These are phyloP conservation scores for Acacia confusa DNA, from an alignment of 306 rosid genomes.

Conservation along the genomic window DNA sequence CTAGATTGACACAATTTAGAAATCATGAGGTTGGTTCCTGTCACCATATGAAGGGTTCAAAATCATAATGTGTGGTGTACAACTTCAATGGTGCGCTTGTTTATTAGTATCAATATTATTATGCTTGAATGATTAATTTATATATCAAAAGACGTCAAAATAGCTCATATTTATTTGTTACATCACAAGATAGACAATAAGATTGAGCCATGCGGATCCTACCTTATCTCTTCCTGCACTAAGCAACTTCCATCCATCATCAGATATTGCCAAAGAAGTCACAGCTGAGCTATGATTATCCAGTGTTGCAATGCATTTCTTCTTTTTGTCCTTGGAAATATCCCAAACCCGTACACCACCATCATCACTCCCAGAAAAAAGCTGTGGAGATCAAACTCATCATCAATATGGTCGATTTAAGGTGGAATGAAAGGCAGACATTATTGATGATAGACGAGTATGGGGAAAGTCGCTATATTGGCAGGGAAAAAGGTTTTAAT, in stretches of 20 bases:
- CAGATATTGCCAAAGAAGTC: constrained; percentile 80
- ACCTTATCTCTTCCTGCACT: constrained; percentile 97
- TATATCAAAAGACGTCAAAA: neutral
- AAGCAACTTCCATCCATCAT: constrained; percentile 87
- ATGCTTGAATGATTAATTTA: neutral
- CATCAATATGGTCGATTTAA: constrained; percentile 22
- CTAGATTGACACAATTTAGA: neutral
- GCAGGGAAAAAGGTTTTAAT: neutral
- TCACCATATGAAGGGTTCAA: neutral
- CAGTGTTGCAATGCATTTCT: constrained; percentile 63
- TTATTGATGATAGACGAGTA: constrained; percentile 11
- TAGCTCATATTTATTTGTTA: neutral
- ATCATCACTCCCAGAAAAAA: constrained; percentile 95
- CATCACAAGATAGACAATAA: constrained; percentile 10
- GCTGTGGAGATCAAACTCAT: constrained; percentile 47
- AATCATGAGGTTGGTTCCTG: neutral
- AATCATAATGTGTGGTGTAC: neutral
- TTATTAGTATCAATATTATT: neutral
- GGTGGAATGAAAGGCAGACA: constrained; percentile 9
- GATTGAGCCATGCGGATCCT: constrained; percentile 23
- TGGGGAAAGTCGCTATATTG: neutral
- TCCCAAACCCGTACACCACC: constrained; percentile 91
- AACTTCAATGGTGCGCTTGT: neutral
- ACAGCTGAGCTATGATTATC: constrained; percentile 78
- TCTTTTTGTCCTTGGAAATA: constrained; percentile 57